Evolutionary conservation across 2,329 filamentous ascomycete genomes (phyloP), one percentile per base, ranked within the genome.

Genomic region (Colletotrichum echinochloae): DNA sequence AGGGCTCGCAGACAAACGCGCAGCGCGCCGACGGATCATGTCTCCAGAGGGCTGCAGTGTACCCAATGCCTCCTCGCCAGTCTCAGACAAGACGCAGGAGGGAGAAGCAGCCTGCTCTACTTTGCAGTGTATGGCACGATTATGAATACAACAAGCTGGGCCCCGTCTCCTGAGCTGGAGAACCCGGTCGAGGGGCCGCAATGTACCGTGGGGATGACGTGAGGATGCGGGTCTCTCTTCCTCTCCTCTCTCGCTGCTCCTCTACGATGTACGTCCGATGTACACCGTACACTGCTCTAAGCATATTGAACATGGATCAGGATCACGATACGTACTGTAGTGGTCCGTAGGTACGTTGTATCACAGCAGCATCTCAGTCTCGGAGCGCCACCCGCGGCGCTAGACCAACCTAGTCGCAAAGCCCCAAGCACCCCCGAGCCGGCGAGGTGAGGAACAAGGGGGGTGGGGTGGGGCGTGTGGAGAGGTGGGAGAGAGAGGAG

Each of bases 381-480:
- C 65, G 68, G 65, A 55, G 68, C 62, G 65, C 68, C 64, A 71
- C 68, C 65, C 68, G 68, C 46, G 56, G 44, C 68, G 59, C 59
- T 51, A 61, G 51, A 54, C 48, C 33, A 51, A 39, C 28, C 39
- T 33, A 23, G 57, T 49, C 30, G 8, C 44, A 55, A 33, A 16
- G 44, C 41, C 59, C 33, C 18, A 39, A 51, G 59, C 59, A 33
- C 26, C 33, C 57, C 23, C 14, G 26, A 26, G 49, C 28, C n/a
- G 48, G 23, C 23, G 14, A 49, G 49, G 49, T 33, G 35, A 56
- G 54, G 54, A n/a, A 56, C 14, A 39, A n/a, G 54, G 54, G 49
- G 49, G 3, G 8, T n/a, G 5, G 52, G 6, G 52, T 37, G 52
- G 30, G 46, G 48, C n/a, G 30, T 35, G 48, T 51, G 59, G 59